Evolutionary conservation across 306 rosid species (phyloP).

Genomic region (Castanea mollissima): DNA sequence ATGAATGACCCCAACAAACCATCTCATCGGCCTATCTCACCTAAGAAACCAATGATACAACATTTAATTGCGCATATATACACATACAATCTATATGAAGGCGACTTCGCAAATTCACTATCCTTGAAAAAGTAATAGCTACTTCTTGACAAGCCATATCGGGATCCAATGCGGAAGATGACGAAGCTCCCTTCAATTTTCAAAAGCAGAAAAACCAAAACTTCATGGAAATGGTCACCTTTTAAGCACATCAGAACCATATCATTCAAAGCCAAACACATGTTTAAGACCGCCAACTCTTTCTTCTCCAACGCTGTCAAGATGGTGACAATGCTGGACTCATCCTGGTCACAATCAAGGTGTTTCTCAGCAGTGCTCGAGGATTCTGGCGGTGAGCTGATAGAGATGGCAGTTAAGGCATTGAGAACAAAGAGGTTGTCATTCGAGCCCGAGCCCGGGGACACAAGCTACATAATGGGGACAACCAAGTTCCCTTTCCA

Average conservation of each 20-base stretch:
- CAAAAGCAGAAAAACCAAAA: neutral
- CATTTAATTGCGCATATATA: neutral
- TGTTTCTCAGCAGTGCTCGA: neutral
- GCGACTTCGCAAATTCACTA: neutral
- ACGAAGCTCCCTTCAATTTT: slow-evolving; percentile 1
- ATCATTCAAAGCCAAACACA: neutral
- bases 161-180: neutral
- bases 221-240: neutral
- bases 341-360: neutral
- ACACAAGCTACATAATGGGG: neutral
- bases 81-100: neutral
- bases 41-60: neutral
- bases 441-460: neutral
- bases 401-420: slow-evolving; percentile 2
- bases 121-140: neutral
- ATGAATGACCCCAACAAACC: neutral
- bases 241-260: neutral
- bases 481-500: neutral
- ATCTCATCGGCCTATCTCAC: neutral
- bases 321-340: neutral
- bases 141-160: neutral
- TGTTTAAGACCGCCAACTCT: neutral
- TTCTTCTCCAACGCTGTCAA: neutral
- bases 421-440: neutral
- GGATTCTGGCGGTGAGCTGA: neutral